phyloP scores from a whole-genome alignment of 352 stramenopile genomes.

The Globisporangium takayamanum region DNA sequence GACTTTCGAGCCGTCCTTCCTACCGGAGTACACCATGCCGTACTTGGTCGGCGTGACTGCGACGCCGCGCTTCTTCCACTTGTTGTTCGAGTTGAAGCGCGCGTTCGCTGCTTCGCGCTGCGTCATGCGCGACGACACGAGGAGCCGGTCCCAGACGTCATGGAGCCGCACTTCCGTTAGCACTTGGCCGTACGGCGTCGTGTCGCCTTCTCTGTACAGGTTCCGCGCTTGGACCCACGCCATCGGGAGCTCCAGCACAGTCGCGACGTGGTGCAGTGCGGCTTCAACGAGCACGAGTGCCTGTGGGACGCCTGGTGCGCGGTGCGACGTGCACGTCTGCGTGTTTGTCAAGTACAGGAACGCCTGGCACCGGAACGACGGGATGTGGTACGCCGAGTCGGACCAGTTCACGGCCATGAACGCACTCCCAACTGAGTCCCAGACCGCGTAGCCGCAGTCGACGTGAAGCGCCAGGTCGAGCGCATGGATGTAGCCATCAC shows the following conservation, averaged over 20 bases:
- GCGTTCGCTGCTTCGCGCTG: constrained; percentile 61
- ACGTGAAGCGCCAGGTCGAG: constrained; percentile 92
- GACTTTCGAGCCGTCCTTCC: constrained; percentile 28
- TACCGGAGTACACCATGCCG: constrained; percentile 89
- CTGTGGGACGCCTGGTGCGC: constrained; percentile 94
- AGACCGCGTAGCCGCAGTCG: constrained; percentile 92
- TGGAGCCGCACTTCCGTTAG: constrained; percentile 90
- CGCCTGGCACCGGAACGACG: constrained; percentile 83
- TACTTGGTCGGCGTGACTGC: constrained; percentile 21
- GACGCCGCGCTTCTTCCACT: constrained; percentile 89
- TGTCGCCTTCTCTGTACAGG: constrained; percentile 89
- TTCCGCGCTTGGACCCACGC: constrained; percentile 83
- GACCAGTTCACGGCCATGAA: constrained; percentile 93
- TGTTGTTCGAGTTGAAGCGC: constrained; percentile 89
- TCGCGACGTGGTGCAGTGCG: constrained; percentile 93
- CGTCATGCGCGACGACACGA: constrained; percentile 63
- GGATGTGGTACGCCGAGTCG: constrained; percentile 93
- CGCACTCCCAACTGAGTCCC: constrained; percentile 91
- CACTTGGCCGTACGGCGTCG: constrained; percentile 90
- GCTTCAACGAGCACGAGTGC: constrained; percentile 89
- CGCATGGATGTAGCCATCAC: constrained; percentile 81
- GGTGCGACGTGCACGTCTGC: constrained; percentile 92
- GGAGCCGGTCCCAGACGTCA: constrained; percentile 71
- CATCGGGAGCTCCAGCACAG: constrained; percentile 57
- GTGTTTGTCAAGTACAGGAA: constrained; percentile 92